These are phyloP conservation scores for Solanum acaule DNA, from an alignment of 257 asterid genomes.

Conservation along the genomic window DNA sequence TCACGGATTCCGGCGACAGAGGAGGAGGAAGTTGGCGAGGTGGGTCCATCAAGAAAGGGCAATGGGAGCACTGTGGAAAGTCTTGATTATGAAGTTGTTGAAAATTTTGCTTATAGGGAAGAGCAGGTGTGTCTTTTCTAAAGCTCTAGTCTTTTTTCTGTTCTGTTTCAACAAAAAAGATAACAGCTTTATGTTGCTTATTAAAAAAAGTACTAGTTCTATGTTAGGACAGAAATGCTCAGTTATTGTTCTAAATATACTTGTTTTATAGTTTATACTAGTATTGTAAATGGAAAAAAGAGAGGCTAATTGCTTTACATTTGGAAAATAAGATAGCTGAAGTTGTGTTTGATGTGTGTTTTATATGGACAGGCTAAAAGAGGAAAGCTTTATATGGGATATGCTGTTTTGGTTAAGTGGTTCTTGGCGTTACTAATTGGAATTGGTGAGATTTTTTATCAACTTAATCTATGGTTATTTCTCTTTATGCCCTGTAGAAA, in stretches of 20 bases:
- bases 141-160: neutral
- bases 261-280: neutral
- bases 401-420: slow-evolving; percentile 81
- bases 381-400: slow-evolving; percentile 78
- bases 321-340: neutral
- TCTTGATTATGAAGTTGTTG: slow-evolving; percentile 95
- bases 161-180: neutral
- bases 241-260: neutral
- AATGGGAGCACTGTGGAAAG: slow-evolving; percentile 59
- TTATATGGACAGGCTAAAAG: slow-evolving; percentile 54
- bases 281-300: neutral
- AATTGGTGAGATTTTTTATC: slow-evolving; percentile 50
- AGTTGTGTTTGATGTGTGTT: slow-evolving; percentile 12
- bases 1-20: slow-evolving; percentile 80
- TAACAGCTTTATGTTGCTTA: neutral
- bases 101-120: slow-evolving; percentile 69
- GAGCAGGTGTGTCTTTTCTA: slow-evolving; percentile 52
- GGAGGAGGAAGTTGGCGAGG: slow-evolving; percentile 31
- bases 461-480: neutral
- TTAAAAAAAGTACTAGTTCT: neutral
- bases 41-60: slow-evolving; percentile 20
- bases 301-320: neutral
- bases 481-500: neutral
- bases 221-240: neutral
- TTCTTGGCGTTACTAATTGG: slow-evolving; percentile 80